These are phyloP conservation scores for Cadophora sp. DNA, from an alignment of 2,329 filamentous ascomycete species.

Conservation along the genomic window DNA sequence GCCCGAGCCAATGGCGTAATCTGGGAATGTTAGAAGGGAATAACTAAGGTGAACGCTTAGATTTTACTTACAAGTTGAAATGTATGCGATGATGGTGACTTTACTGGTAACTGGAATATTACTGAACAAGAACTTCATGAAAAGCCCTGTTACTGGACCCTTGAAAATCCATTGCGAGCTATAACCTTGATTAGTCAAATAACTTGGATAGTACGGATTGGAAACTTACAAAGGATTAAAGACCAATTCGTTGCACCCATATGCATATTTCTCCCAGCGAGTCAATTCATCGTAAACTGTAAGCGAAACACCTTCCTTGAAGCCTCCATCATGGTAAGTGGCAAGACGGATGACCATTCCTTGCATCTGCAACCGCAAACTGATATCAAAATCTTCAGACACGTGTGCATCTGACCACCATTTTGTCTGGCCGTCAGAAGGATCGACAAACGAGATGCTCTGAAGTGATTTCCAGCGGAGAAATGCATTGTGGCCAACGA, in stretches of 20 bases:
- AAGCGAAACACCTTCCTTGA: constrained; percentile 26
- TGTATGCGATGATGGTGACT: constrained; percentile 74
- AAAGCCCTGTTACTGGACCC: constrained; percentile 61
- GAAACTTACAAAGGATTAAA: constrained; percentile 66
- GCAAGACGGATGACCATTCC: constrained; percentile 10
- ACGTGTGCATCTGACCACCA: too few species aligned
- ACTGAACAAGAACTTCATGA: too few species aligned
- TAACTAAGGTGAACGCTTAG: neutral
- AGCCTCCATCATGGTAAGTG: constrained; percentile 21
- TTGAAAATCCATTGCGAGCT: constrained; percentile 57
- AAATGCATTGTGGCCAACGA: too few species aligned
- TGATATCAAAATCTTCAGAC: too few species aligned
- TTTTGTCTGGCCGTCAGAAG: too few species aligned
- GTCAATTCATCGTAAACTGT: constrained; percentile 49
- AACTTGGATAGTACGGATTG: too few species aligned
- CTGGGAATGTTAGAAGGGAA: neutral
- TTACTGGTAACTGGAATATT: constrained; percentile 59
- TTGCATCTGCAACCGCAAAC: too few species aligned
- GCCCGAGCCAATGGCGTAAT: constrained; percentile 70
- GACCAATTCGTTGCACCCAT: constrained; percentile 67
- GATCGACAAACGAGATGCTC: too few species aligned
- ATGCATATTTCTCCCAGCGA: constrained; percentile 58
- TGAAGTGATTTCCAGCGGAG: too few species aligned
- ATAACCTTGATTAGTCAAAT: too few species aligned
- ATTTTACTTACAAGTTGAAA: constrained; percentile 52